Evolutionary conservation across 441 rosid species (phyloP), one percentile per base, ranked within the genome.

Genomic region (Erodium trifolium): DNA sequence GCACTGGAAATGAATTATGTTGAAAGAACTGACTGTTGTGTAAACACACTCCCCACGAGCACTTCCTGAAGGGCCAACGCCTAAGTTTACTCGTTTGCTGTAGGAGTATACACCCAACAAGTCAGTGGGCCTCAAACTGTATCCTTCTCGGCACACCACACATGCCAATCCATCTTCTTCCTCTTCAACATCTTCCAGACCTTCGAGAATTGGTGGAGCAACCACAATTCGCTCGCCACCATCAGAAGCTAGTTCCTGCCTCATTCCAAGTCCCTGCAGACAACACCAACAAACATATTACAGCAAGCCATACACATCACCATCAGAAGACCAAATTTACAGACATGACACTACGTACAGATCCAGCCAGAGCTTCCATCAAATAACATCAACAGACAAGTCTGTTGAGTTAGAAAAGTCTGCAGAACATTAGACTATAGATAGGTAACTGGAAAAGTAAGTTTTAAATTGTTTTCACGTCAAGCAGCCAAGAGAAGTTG

Each of bases 131-230:
- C 99, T 88, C 75, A 96, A 82, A 83, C 95, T 91, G 81, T 96
- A 96, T 77, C 99, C 99, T 72, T 96, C 99, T 78, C 96, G 81
- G 79, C 99, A 96, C 39, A 96, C 99, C 98, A 96, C 92, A 76
- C 99, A 93, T 71, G 99, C 97, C 80, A 96, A 73, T 31, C 99
- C 99, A 84, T 92, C 98, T 77, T 88, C 92, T 73, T 96, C 99
- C 82, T 94, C 99, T 77, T 93, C 93, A 51, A 96, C 97, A 78
- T 93, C 99, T 66, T 93, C 99, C 68, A 92, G 77, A 70, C 99
- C 99, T 89, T 96, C 99, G 31, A 96, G 88, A 76, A 82, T 72
- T 68, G 97, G 99, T 71, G 19, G 84, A 41, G 90, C 80, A 75
- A 96, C 96, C 53, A 96, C 84, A 72, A 96, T 96, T 72, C 99